phyloP scores from a whole-genome alignment of 371 early-diverging fungal species.

The Dichotomocladium elegans region DNA sequence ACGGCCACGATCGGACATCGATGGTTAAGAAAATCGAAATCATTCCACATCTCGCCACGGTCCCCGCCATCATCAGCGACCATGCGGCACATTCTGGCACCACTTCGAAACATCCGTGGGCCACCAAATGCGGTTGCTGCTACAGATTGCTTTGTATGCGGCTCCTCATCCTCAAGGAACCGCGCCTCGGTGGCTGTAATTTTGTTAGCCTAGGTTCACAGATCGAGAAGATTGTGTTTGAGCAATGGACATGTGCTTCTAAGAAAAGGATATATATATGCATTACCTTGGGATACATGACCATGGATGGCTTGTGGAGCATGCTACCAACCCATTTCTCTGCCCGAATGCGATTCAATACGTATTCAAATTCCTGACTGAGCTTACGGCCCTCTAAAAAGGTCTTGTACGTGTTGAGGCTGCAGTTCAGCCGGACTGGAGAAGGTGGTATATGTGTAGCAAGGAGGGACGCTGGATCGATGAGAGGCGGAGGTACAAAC shows the following conservation, averaged over 20 bases:
- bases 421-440: neutral
- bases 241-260: neutral
- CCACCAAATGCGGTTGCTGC: neutral
- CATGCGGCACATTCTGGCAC: too few species aligned
- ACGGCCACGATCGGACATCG: slow-evolving; percentile 14
- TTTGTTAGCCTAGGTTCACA: slow-evolving; percentile 8
- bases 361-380: slow-evolving; percentile 57
- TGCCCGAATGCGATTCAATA: slow-evolving; percentile 42
- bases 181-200: neutral
- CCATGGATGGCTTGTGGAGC: slow-evolving; percentile 44
- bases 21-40: slow-evolving; percentile 22
- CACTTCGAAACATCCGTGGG: too few species aligned
- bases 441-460: neutral
- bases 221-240: neutral
- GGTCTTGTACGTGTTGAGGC: slow-evolving; percentile 3
- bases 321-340: slow-evolving; percentile 52
- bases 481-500: slow-evolving; percentile 17
- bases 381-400: slow-evolving; percentile 39
- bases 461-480: neutral
- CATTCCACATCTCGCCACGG: too few species aligned
- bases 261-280: neutral
- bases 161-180: neutral
- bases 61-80: too few species aligned
- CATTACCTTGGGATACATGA: slow-evolving; percentile 46
- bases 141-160: too few species aligned